Conservation (phyloP, 2,329 filamentous ascomycete genomes). For the Beauveria asiatica region DNA sequence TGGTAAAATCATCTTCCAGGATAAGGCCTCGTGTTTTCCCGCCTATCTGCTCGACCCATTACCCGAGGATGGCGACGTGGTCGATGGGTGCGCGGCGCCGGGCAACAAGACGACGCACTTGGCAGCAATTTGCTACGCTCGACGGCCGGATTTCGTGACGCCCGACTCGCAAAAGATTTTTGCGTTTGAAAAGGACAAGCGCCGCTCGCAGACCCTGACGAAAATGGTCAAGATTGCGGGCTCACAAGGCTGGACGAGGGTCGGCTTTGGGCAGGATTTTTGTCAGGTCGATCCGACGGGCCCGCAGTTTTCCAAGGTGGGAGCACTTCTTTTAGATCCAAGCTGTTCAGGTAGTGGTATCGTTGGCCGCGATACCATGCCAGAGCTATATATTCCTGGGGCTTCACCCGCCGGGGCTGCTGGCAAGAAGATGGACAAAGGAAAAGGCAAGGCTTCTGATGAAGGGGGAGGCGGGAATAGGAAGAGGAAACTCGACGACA, state of each 20-base stretch:
- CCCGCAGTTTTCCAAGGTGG: constrained; percentile 58
- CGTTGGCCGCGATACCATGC: constrained; percentile 74
- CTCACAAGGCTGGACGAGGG: constrained; percentile 54
- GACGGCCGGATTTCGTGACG: constrained; percentile 28
- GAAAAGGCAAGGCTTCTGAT: constrained; percentile 10
- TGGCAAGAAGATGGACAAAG: constrained; percentile 12
- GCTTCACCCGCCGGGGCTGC: constrained; percentile 13
- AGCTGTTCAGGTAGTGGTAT: constrained; percentile 96
- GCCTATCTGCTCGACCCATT: constrained; percentile 73
- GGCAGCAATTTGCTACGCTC: constrained; percentile 59
- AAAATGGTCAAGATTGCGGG: constrained; percentile 80
- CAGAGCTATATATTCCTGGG: constrained; percentile 53
- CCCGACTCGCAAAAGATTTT: constrained; percentile 42
- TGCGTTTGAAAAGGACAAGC: constrained; percentile 70
- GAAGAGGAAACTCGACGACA: constrained; percentile 39
- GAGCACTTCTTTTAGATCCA: constrained; percentile 77
- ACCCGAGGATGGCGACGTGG: constrained; percentile 60
- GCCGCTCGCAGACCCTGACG: constrained; percentile 64
- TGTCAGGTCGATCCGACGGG: constrained; percentile 61
- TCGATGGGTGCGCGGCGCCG: constrained; percentile 92
- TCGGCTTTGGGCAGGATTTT: constrained; percentile 74
- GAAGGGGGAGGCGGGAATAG: constrained; percentile 8
- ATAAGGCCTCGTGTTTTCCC: constrained; percentile 95
- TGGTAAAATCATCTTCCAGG: constrained; percentile 81
- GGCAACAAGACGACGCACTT: constrained; percentile 97